Evolutionary conservation across 495 filamentous ascomycete species (phyloP).

Genomic region (Penicillium pancosmium): DNA sequence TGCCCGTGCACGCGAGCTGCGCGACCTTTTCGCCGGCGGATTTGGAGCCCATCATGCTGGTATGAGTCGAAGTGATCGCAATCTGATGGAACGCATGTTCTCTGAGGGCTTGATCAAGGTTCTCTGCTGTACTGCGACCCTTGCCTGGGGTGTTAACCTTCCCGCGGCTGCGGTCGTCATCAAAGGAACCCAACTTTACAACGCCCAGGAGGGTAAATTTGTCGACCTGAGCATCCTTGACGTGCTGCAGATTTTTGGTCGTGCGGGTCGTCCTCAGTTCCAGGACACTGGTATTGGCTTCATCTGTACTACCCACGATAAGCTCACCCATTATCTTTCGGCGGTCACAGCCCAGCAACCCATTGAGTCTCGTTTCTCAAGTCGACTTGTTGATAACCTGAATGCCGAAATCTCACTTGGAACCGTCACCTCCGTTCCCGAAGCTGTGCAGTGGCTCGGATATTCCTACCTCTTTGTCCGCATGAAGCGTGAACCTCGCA

Average conservation of each 20-base stretch:
- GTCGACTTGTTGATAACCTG: constrained; percentile 90
- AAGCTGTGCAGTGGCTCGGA: constrained; percentile 94
- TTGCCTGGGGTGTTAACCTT: constrained; percentile 96
- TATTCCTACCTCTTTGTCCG: constrained; percentile 97
- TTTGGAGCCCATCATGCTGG: constrained; percentile 96
- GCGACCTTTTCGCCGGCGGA: constrained; percentile 86
- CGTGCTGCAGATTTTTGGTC: constrained; percentile 97
- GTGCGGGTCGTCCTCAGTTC: constrained; percentile 95
- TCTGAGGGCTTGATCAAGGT: constrained; percentile 88
- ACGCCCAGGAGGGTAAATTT: constrained; percentile 93
- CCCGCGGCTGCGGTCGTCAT: constrained; percentile 93
- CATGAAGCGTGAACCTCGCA: constrained; percentile 87
- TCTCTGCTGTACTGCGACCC: constrained; percentile 95
- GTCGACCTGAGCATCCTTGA: constrained; percentile 96
- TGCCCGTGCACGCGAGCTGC: constrained; percentile 79
- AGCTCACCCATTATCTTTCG: constrained; percentile 85
- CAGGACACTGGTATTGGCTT: constrained; percentile 95
- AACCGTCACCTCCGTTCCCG: constrained; percentile 91
- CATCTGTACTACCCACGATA: constrained; percentile 94
- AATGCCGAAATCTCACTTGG: constrained; percentile 95
- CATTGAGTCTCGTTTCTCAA: constrained; percentile 91
- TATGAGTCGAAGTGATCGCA: constrained; percentile 89
- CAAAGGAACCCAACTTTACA: constrained; percentile 96
- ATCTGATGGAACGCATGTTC: constrained; percentile 90
- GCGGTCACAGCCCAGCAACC: constrained; percentile 95